Evolutionary conservation across 345 rosid species (phyloP).

Genomic region (Ceriops zippeliana): DNA sequence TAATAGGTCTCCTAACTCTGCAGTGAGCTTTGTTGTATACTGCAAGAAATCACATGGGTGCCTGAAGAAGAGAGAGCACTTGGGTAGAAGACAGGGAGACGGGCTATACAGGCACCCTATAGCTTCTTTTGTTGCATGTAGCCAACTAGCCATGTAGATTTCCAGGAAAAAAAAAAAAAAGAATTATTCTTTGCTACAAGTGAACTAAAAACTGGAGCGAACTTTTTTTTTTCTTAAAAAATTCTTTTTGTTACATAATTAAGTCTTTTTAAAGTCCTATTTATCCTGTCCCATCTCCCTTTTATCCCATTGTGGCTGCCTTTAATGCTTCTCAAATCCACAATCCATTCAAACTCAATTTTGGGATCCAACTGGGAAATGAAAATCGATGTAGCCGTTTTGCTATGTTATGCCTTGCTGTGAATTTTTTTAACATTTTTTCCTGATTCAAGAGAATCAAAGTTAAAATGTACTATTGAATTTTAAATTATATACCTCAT

Average conservation of each 20-base stretch:
- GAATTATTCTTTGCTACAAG: not conserved
- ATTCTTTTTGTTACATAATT: not conserved
- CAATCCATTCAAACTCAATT: not conserved
- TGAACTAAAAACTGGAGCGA: not conserved
- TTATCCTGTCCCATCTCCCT: not conserved
- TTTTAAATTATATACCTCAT: too few relatives aligned
- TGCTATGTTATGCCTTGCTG: not conserved
- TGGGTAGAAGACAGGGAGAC: not conserved
- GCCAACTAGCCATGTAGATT: not conserved
- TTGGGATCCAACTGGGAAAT: too few relatives aligned
- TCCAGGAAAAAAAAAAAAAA: not conserved
- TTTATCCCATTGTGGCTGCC: not conserved
- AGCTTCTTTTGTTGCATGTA: not conserved
- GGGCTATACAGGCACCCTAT: not conserved
- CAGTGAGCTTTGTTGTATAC: constrained; percentile 1
- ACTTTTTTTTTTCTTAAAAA: not conserved
- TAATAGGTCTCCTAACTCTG: constrained; percentile 1
- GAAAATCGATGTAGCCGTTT: too few relatives aligned
- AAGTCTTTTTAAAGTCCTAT: not conserved
- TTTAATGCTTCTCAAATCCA: not conserved
- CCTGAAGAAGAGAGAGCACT: constrained; percentile 10
- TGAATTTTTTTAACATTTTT: not conserved
- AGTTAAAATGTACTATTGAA: too few relatives aligned
- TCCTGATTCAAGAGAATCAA: too few relatives aligned
- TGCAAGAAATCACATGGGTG: constrained; percentile 28